phyloP scores from a whole-genome alignment of 2,329 filamentous ascomycete genomes.

The Orbilia ellipsospora region DNA sequence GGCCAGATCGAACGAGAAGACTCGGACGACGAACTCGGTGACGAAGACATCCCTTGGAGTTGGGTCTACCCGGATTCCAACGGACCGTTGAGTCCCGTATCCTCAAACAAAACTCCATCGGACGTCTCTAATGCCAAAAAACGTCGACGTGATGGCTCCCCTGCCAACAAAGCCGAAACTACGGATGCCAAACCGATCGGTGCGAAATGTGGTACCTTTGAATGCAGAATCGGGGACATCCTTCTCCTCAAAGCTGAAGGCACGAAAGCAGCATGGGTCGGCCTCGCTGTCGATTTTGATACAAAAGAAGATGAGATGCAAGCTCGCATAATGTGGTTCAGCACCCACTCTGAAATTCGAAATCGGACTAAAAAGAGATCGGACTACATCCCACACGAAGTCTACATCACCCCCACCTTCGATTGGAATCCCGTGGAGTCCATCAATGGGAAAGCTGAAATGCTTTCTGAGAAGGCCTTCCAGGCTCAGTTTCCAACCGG shows the following conservation, averaged over 20 bases:
- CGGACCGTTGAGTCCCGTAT: conserved; percentile 27
- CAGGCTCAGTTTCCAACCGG: conserved; percentile 77
- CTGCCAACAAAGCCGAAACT: conserved; percentile 58
- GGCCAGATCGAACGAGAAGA: conserved; percentile 78
- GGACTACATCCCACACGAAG: conserved; percentile 85
- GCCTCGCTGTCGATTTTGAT: conserved; percentile 84
- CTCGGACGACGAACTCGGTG: conserved; percentile 86
- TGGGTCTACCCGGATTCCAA: conserved; percentile 72
- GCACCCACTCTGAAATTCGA: conserved; percentile 86
- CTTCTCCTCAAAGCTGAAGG: conserved; percentile 90
- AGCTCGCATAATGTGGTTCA: conserved; percentile 96
- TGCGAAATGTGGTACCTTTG: conserved; percentile 82
- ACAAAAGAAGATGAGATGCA: conserved; percentile 80
- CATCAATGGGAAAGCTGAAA: conserved; percentile 86
- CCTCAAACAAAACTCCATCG: conserved; percentile 36
- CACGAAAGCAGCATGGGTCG: conserved; percentile 84
- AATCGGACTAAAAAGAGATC: conserved; percentile 83
- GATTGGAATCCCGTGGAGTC: conserved; percentile 87
- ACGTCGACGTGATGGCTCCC: conserved; percentile 43
- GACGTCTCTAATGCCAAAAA: conserved; percentile 49
- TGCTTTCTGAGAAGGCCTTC: conserved; percentile 80
- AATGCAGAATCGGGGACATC: conserved; percentile 82
- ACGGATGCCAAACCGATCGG: conserved; percentile 73
- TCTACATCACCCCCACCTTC: conserved; percentile 88
- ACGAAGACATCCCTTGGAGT: conserved; percentile 79